Percentiles rank a stretch among this genome's conserved stretches.
Evolutionary conservation across 2,329 filamentous ascomycete species (phyloP).

Genomic region (Lachnellula hyalina): DNA sequence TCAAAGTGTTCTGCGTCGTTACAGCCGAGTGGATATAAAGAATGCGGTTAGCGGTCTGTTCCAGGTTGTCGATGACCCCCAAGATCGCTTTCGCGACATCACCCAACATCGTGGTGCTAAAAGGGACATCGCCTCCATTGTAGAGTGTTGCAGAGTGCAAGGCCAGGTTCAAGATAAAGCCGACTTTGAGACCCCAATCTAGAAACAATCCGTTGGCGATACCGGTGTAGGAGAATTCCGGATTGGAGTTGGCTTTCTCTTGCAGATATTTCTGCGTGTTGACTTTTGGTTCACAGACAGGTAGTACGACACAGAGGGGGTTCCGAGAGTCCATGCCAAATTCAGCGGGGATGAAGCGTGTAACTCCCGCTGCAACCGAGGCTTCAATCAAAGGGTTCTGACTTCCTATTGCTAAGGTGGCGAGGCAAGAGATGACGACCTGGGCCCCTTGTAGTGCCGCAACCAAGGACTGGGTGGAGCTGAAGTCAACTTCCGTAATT

Average conservation of each 20-base stretch:
- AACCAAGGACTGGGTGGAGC: constrained; percentile 29
- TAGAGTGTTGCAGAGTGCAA: constrained; percentile 29
- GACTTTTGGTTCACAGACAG: constrained; percentile 34
- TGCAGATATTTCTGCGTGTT: constrained; percentile 33
- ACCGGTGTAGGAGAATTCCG: constrained; percentile 31
- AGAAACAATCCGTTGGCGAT: constrained; percentile 35
- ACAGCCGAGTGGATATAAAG: constrained; percentile 34
- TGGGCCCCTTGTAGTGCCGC: constrained; percentile 33
- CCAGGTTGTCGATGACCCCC: constrained; percentile 31
- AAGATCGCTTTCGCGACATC: constrained; percentile 42
- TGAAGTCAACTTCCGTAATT: constrained; percentile 28
- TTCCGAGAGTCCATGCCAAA: constrained; percentile 37
- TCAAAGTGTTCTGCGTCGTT: constrained; percentile 34
- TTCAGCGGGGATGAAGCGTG: constrained; percentile 37
- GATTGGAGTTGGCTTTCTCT: constrained; percentile 20
- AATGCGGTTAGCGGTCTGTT: constrained; percentile 32
- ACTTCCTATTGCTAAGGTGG: constrained; percentile 26
- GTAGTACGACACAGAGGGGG: constrained; percentile 27
- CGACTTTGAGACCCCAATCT: constrained; percentile 31
- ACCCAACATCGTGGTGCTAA: constrained; percentile 38
- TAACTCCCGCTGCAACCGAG: constrained; percentile 34
- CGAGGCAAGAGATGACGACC: constrained; percentile 33
- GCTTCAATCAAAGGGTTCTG: constrained; percentile 35
- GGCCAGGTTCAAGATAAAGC: constrained; percentile 30
- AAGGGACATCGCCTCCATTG: constrained; percentile 32